Evolutionary conservation across 2,329 filamentous ascomycete species (phyloP).

Genomic region (Exophiala lecanii-corni): DNA sequence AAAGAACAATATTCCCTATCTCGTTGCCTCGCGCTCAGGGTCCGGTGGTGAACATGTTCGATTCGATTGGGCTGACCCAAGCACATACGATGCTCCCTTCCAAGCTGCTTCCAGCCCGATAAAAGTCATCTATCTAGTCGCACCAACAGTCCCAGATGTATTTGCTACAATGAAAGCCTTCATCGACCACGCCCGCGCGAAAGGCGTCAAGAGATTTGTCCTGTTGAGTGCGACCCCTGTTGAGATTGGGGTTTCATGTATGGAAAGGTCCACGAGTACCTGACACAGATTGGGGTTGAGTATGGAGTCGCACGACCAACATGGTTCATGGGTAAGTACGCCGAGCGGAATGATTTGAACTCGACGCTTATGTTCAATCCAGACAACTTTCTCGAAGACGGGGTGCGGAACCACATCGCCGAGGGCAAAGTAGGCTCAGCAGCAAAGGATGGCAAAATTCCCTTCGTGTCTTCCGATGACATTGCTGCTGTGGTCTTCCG

Average conservation of each 20-base stretch:
- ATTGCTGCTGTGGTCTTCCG: constrained; percentile 21
- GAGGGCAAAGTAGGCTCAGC: background rate
- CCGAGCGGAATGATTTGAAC: background rate
- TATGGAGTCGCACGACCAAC: constrained; percentile 1
- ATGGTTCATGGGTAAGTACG: constrained; percentile 6
- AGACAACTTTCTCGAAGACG: constrained; percentile 5
- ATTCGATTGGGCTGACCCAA: constrained; percentile 2
- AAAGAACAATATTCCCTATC: background rate
- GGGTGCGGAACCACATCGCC: background rate
- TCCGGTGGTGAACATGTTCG: background rate
- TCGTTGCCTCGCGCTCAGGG: constrained; percentile 1
- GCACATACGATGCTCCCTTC: constrained; percentile 1
- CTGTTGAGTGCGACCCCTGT: background rate
- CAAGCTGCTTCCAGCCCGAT: background rate
- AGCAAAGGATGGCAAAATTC: constrained; percentile 12
- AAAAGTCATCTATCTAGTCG: constrained; percentile 2
- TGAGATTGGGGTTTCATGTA: background rate
- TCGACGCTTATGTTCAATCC: background rate
- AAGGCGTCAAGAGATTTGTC: constrained; percentile 1
- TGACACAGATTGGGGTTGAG: constrained; percentile 1
- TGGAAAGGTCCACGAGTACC: constrained; percentile 4
- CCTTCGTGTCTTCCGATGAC: constrained; percentile 17
- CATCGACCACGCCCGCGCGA: constrained; percentile 3
- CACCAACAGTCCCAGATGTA: background rate
- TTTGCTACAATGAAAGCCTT: constrained; percentile 1